Conservation (phyloP, 2,329 filamentous ascomycete species). For the Verticillium alfalfae region DNA sequence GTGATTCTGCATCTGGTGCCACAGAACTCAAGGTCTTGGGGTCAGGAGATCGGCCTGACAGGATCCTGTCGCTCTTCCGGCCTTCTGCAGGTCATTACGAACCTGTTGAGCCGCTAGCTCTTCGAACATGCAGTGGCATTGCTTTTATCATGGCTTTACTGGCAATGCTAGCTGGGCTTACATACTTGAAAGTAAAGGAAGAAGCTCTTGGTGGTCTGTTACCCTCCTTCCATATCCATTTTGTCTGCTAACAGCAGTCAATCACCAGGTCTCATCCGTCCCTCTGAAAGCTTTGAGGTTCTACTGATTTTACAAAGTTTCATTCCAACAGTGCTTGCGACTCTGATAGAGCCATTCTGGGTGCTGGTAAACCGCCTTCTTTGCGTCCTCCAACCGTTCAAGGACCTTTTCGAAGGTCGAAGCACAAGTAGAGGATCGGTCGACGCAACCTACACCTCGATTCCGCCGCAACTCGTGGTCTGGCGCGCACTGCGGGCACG, state of each 20-base stretch:
- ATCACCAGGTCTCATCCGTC: slow-evolving; percentile 21
- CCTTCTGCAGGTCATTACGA: slow-evolving; percentile 12
- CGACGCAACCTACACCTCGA: slow-evolving; percentile 41
- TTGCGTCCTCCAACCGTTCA: slow-evolving; percentile 49
- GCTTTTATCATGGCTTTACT: slow-evolving; percentile 10
- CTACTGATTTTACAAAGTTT: slow-evolving; percentile 38
- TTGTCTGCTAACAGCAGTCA: not conserved
- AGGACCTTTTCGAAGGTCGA: slow-evolving; percentile 37
- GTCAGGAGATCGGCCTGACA: too few species aligned
- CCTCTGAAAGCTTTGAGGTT: slow-evolving; percentile 24
- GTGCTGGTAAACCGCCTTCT: slow-evolving; percentile 46
- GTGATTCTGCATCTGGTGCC: not conserved
- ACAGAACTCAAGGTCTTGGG: not conserved
- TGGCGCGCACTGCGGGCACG: slow-evolving; percentile 35
- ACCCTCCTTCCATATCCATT: not conserved
- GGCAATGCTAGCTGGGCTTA: slow-evolving; percentile 10
- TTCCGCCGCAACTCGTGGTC: slow-evolving; percentile 48
- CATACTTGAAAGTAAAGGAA: slow-evolving; percentile 17
- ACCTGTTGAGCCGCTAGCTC: slow-evolving; percentile 15
- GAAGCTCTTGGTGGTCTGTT: slow-evolving; percentile 12
- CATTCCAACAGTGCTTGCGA: slow-evolving; percentile 48
- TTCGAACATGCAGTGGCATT: slow-evolving; percentile 11
- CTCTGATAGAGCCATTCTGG: slow-evolving; percentile 52
- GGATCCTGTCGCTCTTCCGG: too few species aligned
- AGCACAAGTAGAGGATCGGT: slow-evolving; percentile 26